These are phyloP conservation scores for Termitomyces sp. DNA, from an alignment of 768 basidiomycete species.

Conservation along the genomic window DNA sequence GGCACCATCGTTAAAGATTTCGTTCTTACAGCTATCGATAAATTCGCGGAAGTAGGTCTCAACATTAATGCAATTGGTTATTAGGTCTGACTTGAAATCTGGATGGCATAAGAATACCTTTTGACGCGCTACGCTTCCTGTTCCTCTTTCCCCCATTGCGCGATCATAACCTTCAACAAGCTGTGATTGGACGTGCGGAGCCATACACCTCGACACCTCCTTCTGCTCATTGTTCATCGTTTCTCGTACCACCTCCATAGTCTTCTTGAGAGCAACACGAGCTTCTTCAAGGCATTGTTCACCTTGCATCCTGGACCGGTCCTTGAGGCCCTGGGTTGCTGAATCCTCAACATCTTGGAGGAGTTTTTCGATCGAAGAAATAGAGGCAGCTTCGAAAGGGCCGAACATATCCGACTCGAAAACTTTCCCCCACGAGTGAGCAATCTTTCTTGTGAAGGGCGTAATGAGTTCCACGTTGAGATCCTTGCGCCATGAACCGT, in stretches of 20 bases:
- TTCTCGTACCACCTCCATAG: conserved; percentile 42
- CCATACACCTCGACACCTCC: conserved; percentile 50
- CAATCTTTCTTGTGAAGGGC: conserved; percentile 56
- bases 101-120: conserved; percentile 24
- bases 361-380: conserved; percentile 33
- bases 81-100: neutral
- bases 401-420: conserved; percentile 56
- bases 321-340: conserved; percentile 46
- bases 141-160: conserved; percentile 51
- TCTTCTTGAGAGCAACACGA: conserved; percentile 39
- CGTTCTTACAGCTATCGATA: conserved; percentile 36
- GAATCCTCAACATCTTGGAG: conserved; percentile 47
- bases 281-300: conserved; percentile 49
- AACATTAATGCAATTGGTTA: neutral
- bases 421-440: conserved; percentile 51
- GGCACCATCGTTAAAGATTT: conserved; percentile 49
- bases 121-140: conserved; percentile 54
- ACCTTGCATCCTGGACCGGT: conserved; percentile 45
- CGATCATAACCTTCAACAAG: conserved; percentile 45
- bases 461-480: conserved; percentile 54
- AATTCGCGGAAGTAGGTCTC: conserved; percentile 46
- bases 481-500: conserved; percentile 51
- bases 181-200: conserved; percentile 49
- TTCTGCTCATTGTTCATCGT: conserved; percentile 52
- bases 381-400: conserved; percentile 35